A percentile compares a stretch with the other conserved stretches of the same genome.
These are phyloP conservation scores for Saraca asoca DNA, from an alignment of 331 rosid species.

Conservation along the genomic window DNA sequence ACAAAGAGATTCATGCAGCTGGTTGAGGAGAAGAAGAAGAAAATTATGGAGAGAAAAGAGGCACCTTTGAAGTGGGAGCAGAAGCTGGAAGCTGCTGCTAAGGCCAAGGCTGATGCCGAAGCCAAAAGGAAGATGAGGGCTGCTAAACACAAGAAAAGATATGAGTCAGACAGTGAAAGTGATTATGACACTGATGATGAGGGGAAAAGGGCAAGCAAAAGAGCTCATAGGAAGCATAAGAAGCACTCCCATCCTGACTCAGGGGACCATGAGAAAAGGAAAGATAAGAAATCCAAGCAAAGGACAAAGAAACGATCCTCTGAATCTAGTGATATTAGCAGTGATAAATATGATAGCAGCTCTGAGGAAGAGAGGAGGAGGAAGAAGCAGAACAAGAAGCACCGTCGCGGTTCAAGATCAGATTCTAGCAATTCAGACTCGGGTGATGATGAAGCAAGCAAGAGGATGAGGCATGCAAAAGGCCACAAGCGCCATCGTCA, in stretches of 20 bases:
- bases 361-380: conserved; percentile 64
- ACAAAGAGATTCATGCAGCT: conserved; percentile 79
- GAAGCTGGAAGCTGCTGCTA: conserved; percentile 83
- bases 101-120: conserved; percentile 76
- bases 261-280: conserved; percentile 60
- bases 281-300: conserved; percentile 57
- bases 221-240: conserved; percentile 68
- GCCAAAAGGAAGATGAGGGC: conserved; percentile 68
- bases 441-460: conserved; percentile 41
- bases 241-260: conserved; percentile 57
- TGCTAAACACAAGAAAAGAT: conserved; percentile 62
- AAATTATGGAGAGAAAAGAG: conserved; percentile 85
- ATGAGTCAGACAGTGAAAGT: conserved; percentile 51
- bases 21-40: conserved; percentile 94
- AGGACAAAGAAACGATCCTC: conserved; percentile 54
- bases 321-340: conserved; percentile 51
- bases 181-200: conserved; percentile 54
- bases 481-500: conserved; percentile 39
- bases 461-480: conserved; percentile 44
- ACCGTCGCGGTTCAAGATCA: conserved; percentile 47
- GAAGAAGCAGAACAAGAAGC: conserved; percentile 60
- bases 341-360: conserved; percentile 49
- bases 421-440: conserved; percentile 55
- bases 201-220: conserved; percentile 54
- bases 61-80: conserved; percentile 97